Evolutionary conservation across 805 yeast species (phyloP).

Genomic region (Metschnikowia koreensis): DNA sequence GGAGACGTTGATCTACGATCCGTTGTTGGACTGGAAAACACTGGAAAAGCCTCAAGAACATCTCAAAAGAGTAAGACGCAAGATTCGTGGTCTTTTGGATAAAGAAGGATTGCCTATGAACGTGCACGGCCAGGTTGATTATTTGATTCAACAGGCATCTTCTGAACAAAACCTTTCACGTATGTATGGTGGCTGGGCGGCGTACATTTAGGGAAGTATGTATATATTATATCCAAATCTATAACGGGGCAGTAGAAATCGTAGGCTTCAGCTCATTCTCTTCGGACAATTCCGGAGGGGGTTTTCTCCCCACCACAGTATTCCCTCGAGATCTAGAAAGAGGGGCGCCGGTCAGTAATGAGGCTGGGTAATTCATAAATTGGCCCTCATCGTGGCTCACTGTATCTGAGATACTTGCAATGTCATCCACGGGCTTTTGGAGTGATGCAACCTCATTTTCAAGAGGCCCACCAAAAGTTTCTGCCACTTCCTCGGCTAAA

Average conservation of each 20-base stretch:
- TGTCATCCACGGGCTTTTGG: not conserved
- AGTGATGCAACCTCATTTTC: not conserved
- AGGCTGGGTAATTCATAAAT: not conserved
- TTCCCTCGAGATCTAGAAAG: not conserved
- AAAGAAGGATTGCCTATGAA: conserved; percentile 84
- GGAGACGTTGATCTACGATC: conserved; percentile 91
- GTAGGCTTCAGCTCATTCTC: not conserved
- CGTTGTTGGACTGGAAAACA: conserved; percentile 74
- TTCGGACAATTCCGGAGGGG: conserved; percentile 2
- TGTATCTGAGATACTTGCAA: not conserved
- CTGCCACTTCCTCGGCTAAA: not conserved
- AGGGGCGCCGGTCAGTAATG: not conserved
- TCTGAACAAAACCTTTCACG: conserved; percentile 66
- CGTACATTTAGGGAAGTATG: conserved; percentile 21
- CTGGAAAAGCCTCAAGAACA: conserved; percentile 62
- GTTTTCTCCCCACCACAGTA: conserved; percentile 1
- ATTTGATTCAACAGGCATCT: conserved; percentile 78
- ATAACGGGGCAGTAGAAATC: conserved; percentile 6
- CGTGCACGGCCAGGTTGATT: conserved; percentile 90
- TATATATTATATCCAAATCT: not conserved
- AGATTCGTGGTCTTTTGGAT: conserved; percentile 76
- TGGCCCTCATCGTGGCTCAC: not conserved
- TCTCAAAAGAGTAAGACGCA: conserved; percentile 67
- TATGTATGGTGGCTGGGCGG: conserved; percentile 93
- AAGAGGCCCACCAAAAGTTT: not conserved